Base-by-base conservation (phyloP, 129 eudicot species). In the Helianthus tuberosus region DNA sequence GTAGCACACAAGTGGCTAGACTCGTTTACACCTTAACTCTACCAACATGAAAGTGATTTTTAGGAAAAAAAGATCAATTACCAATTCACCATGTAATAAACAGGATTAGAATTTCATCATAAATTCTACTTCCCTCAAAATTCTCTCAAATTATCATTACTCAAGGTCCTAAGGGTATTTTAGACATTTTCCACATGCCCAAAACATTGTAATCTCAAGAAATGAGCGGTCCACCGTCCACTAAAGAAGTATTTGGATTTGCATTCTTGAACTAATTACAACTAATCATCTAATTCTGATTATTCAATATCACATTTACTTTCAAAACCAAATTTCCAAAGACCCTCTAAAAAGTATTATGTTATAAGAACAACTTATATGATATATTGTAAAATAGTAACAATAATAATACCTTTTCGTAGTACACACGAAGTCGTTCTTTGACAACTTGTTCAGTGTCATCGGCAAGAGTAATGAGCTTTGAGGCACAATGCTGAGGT, bases 401-500 rank as follows among this genome's bases (percentile, higher is more conserved):
- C 36, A 51, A 36, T n/a, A 66, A 27, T 1, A n/a, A 52, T 83
- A 94, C 99, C 97, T 85, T 89, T 72, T 95, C 99, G 25, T 77
- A 69, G 84, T 95, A 95, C 25, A 95, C 73, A 47, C 85, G 89
- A 47, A 95, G 94, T 15, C 99, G 78, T 66, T 89, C 90, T 65
- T 81, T 87, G 68, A 79, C 78, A 44, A 79, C 78, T 64, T 39
- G 79, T 76, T 91, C 99, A 39, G 92, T 91, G 82, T 95, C 99
- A 87, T 95, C 99, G n/a, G 99, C 77, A 6, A 97, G 97, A 44
- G 95, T 87, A 27, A 91, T 77, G 71, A 95, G 96, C 88, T 95
- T 95, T 44, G 95, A 77, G 36, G 82, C 83, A 82, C 99, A 95
- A 0, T 89, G 86, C 38, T 87, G 64, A 74, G 99, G 97, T 35